These are phyloP conservation scores for Mollisia scopiformis DNA, from an alignment of 2,329 filamentous ascomycete genomes.

Conservation along the genomic window DNA sequence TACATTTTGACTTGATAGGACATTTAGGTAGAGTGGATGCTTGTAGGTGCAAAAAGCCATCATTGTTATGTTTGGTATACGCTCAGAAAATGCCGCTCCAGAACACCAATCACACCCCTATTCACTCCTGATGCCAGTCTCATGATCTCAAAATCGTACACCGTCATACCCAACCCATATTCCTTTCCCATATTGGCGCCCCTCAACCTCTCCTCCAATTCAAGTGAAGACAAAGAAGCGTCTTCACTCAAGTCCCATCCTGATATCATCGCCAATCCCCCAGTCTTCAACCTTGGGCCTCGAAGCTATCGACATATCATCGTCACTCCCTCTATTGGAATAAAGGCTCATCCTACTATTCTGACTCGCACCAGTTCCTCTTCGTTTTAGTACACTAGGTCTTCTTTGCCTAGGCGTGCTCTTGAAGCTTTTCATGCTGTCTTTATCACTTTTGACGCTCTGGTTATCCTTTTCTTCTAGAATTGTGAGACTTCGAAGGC, in stretches of 20 bases:
- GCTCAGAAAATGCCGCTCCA: slow-evolving; percentile 1
- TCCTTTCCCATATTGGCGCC: neutral
- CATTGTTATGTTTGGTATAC: slow-evolving; percentile 1
- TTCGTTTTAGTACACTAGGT: slow-evolving; percentile 25
- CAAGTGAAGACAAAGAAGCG: neutral
- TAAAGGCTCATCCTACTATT: slow-evolving; percentile 19
- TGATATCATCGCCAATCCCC: slow-evolving; percentile 82
- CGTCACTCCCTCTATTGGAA: slow-evolving; percentile 20
- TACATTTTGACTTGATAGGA: neutral
- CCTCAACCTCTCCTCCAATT: neutral
- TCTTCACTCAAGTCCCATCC: slow-evolving; percentile 75
- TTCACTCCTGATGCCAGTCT: neutral
- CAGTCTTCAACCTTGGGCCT: slow-evolving; percentile 64
- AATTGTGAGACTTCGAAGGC: slow-evolving; percentile 6
- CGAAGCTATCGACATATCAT: slow-evolving; percentile 52
- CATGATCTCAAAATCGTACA: slow-evolving; percentile 1
- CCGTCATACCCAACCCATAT: neutral
- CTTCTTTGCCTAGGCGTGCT: slow-evolving; percentile 13
- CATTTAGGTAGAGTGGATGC: neutral
- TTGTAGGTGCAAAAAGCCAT: neutral
- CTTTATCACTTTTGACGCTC: slow-evolving; percentile 21
- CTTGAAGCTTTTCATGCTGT: slow-evolving; percentile 19
- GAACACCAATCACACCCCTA: neutral
- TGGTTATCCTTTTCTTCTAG: slow-evolving; percentile 15
- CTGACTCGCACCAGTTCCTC: slow-evolving; percentile 19